phyloP scores from a whole-genome alignment of 2,329 filamentous ascomycete species.

The Thyridium curvatum region DNA sequence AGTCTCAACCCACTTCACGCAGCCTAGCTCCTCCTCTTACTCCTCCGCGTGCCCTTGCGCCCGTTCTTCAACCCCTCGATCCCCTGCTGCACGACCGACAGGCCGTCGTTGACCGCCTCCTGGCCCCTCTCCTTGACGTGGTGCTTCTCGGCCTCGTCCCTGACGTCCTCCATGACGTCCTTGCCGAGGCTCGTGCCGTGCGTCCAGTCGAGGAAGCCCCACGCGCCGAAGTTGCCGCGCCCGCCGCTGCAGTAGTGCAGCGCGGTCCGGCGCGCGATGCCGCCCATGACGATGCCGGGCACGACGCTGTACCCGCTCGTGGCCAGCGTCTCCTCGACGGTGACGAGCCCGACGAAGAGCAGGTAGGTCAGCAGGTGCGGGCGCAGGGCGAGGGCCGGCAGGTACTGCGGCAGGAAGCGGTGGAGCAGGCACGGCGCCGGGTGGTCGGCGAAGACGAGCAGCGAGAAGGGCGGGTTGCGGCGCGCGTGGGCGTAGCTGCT shows the following conservation, averaged over 20 bases:
- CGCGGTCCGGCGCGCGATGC: constrained; percentile 26
- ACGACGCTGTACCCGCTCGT: constrained; percentile 61
- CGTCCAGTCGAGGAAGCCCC: constrained; percentile 57
- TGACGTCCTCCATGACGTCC: constrained; percentile 48
- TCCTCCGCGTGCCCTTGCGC: constrained; percentile 17
- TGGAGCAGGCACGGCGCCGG: constrained; percentile 57
- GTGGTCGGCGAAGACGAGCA: constrained; percentile 62
- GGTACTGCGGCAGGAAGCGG: constrained; percentile 58
- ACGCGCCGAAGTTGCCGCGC: constrained; percentile 56
- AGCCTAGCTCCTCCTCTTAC: constrained; percentile 15
- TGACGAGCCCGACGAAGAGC: constrained; percentile 55
- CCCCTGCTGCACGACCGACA: constrained; percentile 23
- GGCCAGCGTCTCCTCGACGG: constrained; percentile 59
- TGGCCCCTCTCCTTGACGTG: constrained; percentile 35
- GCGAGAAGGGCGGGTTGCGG: constrained; percentile 50
- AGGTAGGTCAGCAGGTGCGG: constrained; percentile 70
- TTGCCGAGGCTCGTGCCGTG: constrained; percentile 49
- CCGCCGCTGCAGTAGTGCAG: constrained; percentile 30
- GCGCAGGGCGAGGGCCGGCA: constrained; percentile 58
- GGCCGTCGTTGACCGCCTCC: constrained; percentile 23
- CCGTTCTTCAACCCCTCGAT: constrained; percentile 19
- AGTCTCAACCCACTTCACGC: neutral
- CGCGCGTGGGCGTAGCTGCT: constrained; percentile 43
- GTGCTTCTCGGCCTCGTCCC: constrained; percentile 51
- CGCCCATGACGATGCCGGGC: constrained; percentile 46